A percentile compares a stretch with the other conserved stretches of the same genome.
Conservation (phyloP, 257 asterid species). For the Plectranthus barbatus region DNA sequence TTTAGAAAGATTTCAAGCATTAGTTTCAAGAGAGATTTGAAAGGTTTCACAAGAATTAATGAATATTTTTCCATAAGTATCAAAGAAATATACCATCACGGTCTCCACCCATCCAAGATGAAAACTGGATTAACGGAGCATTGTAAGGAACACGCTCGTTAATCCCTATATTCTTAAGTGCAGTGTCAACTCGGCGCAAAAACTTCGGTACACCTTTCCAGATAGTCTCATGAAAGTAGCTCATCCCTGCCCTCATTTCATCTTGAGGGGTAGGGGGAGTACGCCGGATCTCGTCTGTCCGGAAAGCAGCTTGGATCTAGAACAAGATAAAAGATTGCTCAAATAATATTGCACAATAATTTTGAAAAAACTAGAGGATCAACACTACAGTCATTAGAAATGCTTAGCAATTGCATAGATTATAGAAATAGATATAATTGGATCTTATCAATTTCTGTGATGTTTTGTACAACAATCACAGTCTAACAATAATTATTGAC, state of each 20-base stretch:
- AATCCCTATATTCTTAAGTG: slow-evolving; percentile 48
- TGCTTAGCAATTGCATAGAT: neutral
- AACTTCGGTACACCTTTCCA: slow-evolving; percentile 55
- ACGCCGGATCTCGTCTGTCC: slow-evolving; percentile 54
- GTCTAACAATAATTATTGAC: neutral
- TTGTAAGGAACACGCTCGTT: slow-evolving; percentile 51
- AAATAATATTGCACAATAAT: neutral
- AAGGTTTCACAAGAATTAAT: too few relatives aligned
- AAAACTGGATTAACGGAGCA: slow-evolving; percentile 53
- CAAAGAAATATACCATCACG: too few relatives aligned
- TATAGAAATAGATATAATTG: neutral
- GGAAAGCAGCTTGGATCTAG: slow-evolving; percentile 61
- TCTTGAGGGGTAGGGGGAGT: slow-evolving; percentile 54
- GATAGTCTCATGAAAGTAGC: slow-evolving; percentile 51
- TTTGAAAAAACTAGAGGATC: neutral
- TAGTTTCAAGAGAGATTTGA: neutral
- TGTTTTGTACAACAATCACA: neutral
- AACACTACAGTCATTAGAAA: neutral
- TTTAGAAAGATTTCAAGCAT: neutral
- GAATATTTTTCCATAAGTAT: too few relatives aligned
- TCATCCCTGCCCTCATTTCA: slow-evolving; percentile 63
- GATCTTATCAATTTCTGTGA: neutral
- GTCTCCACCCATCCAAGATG: slow-evolving; percentile 66
- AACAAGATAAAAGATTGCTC: neutral
- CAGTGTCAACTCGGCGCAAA: slow-evolving; percentile 54